Conservation (phyloP, 345 rosid genomes). For the Streptanthus diversifolius region DNA sequence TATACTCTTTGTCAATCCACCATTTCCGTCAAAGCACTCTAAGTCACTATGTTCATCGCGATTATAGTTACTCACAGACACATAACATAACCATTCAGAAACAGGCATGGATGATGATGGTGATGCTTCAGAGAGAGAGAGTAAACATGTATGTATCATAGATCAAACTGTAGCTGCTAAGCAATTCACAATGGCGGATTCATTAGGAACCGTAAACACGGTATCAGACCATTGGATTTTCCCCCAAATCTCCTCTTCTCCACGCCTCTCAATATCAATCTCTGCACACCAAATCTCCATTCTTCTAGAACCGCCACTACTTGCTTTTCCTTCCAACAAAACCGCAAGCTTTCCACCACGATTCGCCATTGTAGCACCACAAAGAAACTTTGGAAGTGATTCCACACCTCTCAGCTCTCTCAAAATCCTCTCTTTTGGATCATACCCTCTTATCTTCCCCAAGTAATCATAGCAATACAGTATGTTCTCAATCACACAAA, state of each 20-base stretch:
- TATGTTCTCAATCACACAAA: constrained; percentile 65
- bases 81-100: not conserved
- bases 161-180: constrained; percentile 55
- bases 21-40: not conserved
- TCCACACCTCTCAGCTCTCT: constrained; percentile 60
- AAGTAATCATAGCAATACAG: constrained; percentile 78
- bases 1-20: not conserved
- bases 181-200: constrained; percentile 65
- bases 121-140: not conserved
- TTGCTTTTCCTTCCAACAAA: constrained; percentile 65
- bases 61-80: not conserved
- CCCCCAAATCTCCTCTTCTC: constrained; percentile 62
- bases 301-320: constrained; percentile 36
- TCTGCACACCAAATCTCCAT: constrained; percentile 77
- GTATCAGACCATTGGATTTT: constrained; percentile 54
- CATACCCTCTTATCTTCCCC: constrained; percentile 87
- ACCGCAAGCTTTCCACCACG: constrained; percentile 78
- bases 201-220: constrained; percentile 47
- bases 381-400: constrained; percentile 60
- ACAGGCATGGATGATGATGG: not conserved
- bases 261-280: constrained; percentile 52
- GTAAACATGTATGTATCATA: not conserved
- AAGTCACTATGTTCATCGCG: not conserved
- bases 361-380: constrained; percentile 74
- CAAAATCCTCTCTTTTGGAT: constrained; percentile 50